phyloP scores from a whole-genome alignment of 768 basidiomycete genomes.

The Amanita subjunquillea region DNA sequence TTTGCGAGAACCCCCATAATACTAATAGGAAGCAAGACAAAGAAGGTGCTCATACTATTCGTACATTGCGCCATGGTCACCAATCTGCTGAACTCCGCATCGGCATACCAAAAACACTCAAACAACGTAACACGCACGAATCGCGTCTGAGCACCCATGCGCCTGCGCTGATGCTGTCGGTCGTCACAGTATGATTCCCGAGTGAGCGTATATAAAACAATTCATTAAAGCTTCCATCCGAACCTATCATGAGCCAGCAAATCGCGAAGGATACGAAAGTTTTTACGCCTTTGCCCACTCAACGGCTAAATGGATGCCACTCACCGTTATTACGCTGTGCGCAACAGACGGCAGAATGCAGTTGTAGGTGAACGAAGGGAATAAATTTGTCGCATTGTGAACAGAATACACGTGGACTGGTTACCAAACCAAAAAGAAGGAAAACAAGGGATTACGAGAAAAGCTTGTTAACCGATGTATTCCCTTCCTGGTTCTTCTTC shows the following conservation, averaged over 20 bases:
- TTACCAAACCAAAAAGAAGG: slow-evolving; percentile 4
- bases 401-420: neutral
- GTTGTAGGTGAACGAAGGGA: neutral
- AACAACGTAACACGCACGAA: no score
- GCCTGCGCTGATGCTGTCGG: neutral
- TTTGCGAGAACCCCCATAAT: no score
- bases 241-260: neutral
- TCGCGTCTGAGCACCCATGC: no score
- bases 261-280: neutral
- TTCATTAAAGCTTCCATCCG: neutral
- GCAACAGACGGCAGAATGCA: neutral
- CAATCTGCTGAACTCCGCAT: no score
- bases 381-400: neutral
- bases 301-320: neutral
- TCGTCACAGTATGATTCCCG: neutral
- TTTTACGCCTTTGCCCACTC: neutral
- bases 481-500: slow-evolving; percentile 88
- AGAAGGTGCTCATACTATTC: no score
- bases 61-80: no score
- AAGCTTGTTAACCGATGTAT: slow-evolving; percentile 80
- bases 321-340: neutral
- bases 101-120: no score
- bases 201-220: neutral
- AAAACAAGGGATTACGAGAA: slow-evolving; percentile 35
- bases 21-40: no score